Base-by-base conservation (phyloP, 192 early-diverging fungal genomes). In the Backusella luteola region DNA sequence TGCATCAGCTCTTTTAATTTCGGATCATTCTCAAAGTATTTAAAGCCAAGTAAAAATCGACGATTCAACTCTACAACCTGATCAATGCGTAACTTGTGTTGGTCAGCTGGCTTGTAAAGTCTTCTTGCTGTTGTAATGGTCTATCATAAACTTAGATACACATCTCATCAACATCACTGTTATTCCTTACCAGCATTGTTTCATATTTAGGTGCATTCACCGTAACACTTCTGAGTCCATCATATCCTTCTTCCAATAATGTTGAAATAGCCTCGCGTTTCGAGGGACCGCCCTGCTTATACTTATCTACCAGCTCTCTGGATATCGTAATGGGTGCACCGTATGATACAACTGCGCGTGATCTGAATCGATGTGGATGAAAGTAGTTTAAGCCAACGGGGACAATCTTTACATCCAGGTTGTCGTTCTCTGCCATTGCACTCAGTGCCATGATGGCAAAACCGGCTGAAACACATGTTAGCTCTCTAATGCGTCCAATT, bases 141-240 rank as follows among this genome's bases (percentile, higher is more conserved):
- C 91, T 91, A 76, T 81, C 14, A 38, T 38, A 15, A 8, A 15
- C 19, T 53, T 17, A 44, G 36, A 17, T 59, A 1, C 32, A 49
- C 6, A 2, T 52, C 15, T 5, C 4, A 3, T 39, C 8, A 7
- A 12, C 11, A 39, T 7, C 38, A 39, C 2, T 9, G 0, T 38
- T 7, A 1, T 11, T 38, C 1, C 66, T 77, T 80, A 92, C 91
- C 93, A 96, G 90, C 21, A 95, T 84, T 1, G 92, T 93, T 72
- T 98, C 96, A 76, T 93, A 95, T 80, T 96, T 96, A 1, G 96
- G 94, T 23, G 98, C 94, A 76, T 94, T 97, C 17, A 97, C 90
- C 17, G 97, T 96, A 29, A 99, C 93, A 63, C 90, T 86, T 80
- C 91, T 93, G 66, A 99, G 82, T 9, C 89, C 89, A 53, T 94